Evolutionary conservation across 805 yeast genomes (phyloP), one percentile per base, ranked within the genome.

Genomic region (Tetrapisispora pingtungensis): DNA sequence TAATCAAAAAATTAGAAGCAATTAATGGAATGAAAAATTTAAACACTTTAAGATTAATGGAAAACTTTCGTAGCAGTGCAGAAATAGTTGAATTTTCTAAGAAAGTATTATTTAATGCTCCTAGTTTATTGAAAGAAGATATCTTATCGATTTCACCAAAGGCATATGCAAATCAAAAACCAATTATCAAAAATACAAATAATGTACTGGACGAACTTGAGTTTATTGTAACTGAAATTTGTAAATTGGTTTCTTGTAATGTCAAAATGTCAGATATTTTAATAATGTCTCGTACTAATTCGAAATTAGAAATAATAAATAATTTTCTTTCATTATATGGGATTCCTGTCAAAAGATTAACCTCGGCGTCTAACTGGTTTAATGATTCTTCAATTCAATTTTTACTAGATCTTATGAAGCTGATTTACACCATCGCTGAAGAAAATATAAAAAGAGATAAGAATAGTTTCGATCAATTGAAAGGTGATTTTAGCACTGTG

Each of bases 11-110:
- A 4, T 46, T 70, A 10, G 51, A 53, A 3, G 22, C 39, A 7
- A 27, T 48, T 8, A 47, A 55, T 30, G 37, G 56, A 2, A 20
- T 36, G n/a, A 5, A 14, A 4, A n/a, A 30, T 8, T 37, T 39
- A 24, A 56, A 48, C 20, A 64, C 67, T n/a, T 51, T 72, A 1
- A 52, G 61, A 15, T 52, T 82, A 42, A 52, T 58, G 17, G 79
- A 78, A 48, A 72, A 80, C 18, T 83, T 82, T 53, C 64, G 90
- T 50, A 72, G 78, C 20, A 70, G 84, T 0, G 80, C 82, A 0
- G 78, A 77, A 43, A 71, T 81, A 3, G 56, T 78, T 17, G 50
- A 65, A 2, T 32, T 44, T 4, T 46, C 54, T 4, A 33, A 38
- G 10, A 26, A 33, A 24, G 28, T 43, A 4, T 10, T 36, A 14